Evolutionary conservation across 1,284 basidiomycete species (phyloP).

Genomic region (Porogramme epimiltina): DNA sequence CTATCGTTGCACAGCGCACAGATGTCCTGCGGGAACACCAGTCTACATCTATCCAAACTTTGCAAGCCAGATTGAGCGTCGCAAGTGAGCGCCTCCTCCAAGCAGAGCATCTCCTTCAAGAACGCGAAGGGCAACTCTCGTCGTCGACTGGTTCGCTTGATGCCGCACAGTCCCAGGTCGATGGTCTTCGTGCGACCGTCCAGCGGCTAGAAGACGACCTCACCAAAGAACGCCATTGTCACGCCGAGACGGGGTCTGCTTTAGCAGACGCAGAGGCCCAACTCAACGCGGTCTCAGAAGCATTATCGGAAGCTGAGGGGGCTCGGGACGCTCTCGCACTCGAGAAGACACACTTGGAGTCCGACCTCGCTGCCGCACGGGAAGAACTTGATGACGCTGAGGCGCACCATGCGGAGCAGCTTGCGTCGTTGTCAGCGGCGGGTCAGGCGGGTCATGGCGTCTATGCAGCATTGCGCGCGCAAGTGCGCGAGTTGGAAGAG

Average conservation of each 20-base stretch:
- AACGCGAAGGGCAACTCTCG: slow-evolving; percentile 11
- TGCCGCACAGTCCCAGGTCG: slow-evolving; percentile 24
- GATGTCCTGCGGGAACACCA: slow-evolving; percentile 13
- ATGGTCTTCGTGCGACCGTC: slow-evolving; percentile 29
- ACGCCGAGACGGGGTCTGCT: slow-evolving; percentile 38
- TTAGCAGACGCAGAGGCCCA: slow-evolving; percentile 43
- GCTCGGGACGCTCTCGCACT: slow-evolving; percentile 63
- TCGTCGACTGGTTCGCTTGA: slow-evolving; percentile 30
- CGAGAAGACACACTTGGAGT: slow-evolving; percentile 61
- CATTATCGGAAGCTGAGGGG: slow-evolving; percentile 55
- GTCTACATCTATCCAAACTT: slow-evolving; percentile 8
- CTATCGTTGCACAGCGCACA: slow-evolving; percentile 24
- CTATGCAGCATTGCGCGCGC: slow-evolving; percentile 53
- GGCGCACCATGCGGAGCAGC: slow-evolving; percentile 57
- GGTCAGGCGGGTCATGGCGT: slow-evolving; percentile 39
- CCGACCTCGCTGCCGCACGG: slow-evolving; percentile 53
- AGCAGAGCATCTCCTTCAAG: slow-evolving; percentile 4
- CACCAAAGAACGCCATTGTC: slow-evolving; percentile 30
- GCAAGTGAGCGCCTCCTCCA: slow-evolving; percentile 8
- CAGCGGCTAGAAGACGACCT: slow-evolving; percentile 38
- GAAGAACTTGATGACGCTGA: slow-evolving; percentile 57
- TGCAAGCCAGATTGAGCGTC: slow-evolving; percentile 6
- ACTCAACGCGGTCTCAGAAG: slow-evolving; percentile 38
- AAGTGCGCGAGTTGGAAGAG: slow-evolving; percentile 65
- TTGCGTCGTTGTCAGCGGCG: slow-evolving; percentile 54